Percentiles rank a stretch among this genome's conserved stretches.
phyloP scores from a whole-genome alignment of 2,329 filamentous ascomycete species.

The Aspergillus floridensis region DNA sequence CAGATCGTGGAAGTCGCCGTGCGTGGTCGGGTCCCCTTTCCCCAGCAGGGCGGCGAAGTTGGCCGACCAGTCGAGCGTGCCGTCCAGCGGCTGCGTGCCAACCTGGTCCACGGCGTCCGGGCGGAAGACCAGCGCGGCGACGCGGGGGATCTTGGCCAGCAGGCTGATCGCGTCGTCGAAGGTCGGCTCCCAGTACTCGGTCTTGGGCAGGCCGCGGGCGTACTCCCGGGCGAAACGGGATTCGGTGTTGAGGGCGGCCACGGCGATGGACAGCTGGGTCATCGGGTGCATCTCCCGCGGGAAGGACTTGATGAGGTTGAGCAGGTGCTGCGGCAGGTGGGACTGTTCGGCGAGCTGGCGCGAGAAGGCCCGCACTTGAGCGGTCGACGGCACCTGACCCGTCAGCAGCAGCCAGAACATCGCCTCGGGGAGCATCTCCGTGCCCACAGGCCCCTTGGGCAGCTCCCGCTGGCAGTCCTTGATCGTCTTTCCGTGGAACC shows the following conservation, averaged over 20 bases:
- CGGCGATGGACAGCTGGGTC: constrained; percentile 95
- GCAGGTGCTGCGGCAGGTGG: constrained; percentile 75
- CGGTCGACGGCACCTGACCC: constrained; percentile 79
- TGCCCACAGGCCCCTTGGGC: constrained; percentile 83
- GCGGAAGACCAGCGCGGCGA: constrained; percentile 97
- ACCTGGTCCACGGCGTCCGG: constrained; percentile 70
- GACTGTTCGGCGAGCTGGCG: constrained; percentile 84
- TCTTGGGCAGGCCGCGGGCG: constrained; percentile 85
- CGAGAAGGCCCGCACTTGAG: constrained; percentile 78
- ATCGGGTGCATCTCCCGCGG: constrained; percentile 91
- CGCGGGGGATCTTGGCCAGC: constrained; percentile 91
- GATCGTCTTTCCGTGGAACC: constrained; percentile 96
- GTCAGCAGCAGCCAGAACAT: constrained; percentile 99
- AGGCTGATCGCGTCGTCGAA: constrained; percentile 94
- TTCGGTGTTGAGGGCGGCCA: constrained; percentile 92
- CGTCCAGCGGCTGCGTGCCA: constrained; percentile 73
- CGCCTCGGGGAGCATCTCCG: constrained; percentile 96
- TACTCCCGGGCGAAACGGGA: constrained; percentile 93
- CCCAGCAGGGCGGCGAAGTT: constrained; percentile 97
- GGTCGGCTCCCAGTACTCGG: constrained; percentile 97
- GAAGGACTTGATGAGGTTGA: constrained; percentile 85
- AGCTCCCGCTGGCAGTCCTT: constrained; percentile 94
- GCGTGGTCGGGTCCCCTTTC: constrained; percentile 73
- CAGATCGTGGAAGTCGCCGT: constrained; percentile 76
- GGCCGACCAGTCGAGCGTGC: constrained; percentile 93